A percentile compares a stretch with the other conserved stretches of the same genome.
Evolutionary conservation across 768 basidiomycete genomes (phyloP).

Genomic region (Antrodiella citrinella): DNA sequence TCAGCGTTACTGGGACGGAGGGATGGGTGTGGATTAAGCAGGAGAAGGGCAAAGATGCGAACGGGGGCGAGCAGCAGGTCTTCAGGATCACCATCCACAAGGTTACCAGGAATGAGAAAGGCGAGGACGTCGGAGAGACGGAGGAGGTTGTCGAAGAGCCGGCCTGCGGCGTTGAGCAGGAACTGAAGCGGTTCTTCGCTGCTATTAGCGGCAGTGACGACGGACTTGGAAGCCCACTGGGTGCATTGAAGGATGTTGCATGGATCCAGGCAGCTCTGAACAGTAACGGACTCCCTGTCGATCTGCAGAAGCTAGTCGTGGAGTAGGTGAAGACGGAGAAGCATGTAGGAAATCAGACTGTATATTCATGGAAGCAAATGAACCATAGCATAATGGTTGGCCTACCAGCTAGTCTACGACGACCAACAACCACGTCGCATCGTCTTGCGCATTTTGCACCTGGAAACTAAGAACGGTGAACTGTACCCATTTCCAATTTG

Average conservation of each 20-base stretch:
- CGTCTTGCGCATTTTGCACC: not conserved
- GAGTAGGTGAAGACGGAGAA: not conserved
- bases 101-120: slow-evolving; percentile 26
- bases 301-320: slow-evolving; percentile 35
- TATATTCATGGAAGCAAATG: not conserved
- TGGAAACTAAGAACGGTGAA: not conserved
- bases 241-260: slow-evolving; percentile 66
- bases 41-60: slow-evolving; percentile 13
- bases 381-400: not conserved
- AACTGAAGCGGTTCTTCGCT: slow-evolving; percentile 52
- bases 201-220: slow-evolving; percentile 43
- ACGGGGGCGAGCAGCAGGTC: slow-evolving; percentile 7
- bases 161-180: slow-evolving; percentile 44
- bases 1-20: slow-evolving; percentile 52
- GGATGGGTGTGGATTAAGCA: slow-evolving; percentile 49
- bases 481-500: not conserved
- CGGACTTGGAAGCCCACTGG: slow-evolving; percentile 50
- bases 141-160: slow-evolving; percentile 41
- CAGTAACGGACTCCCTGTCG: slow-evolving; percentile 52
- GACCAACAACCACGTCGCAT: not conserved
- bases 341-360: not conserved
- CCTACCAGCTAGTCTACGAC: not conserved
- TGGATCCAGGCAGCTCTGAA: slow-evolving; percentile 73
- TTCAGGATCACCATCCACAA: slow-evolving; percentile 29
- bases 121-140: slow-evolving; percentile 31